Evolutionary conservation across 805 yeast species (phyloP).

Genomic region (Teunomyces lycoperdinae): DNA sequence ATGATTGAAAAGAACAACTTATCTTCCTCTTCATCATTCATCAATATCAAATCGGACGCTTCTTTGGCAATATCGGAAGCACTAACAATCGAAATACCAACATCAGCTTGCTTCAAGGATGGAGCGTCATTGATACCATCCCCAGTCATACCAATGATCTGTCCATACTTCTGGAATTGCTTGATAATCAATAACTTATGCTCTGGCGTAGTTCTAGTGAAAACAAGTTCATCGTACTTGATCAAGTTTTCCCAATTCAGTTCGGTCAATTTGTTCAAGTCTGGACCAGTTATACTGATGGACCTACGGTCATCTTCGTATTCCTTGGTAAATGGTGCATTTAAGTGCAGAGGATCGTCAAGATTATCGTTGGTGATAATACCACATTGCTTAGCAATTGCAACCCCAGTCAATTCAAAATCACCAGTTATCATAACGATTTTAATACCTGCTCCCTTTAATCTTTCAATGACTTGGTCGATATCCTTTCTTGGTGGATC

Average conservation of each 20-base stretch:
- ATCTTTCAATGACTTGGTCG: constrained; percentile 26
- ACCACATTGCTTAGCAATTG: constrained; percentile 47
- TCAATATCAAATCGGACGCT: constrained; percentile 31
- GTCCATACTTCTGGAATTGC: constrained; percentile 36
- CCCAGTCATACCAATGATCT: constrained; percentile 35
- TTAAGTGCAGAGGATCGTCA: constrained; percentile 17
- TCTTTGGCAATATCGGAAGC: constrained; percentile 38
- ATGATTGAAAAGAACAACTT: constrained; percentile 23
- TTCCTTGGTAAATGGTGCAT: background rate
- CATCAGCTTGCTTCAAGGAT: constrained; percentile 33
- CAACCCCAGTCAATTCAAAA: constrained; percentile 48
- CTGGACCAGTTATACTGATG: constrained; percentile 32
- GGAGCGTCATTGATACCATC: constrained; percentile 38
- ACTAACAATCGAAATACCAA: constrained; percentile 27
- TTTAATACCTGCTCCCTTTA: constrained; percentile 40
- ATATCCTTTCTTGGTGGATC: constrained; percentile 44
- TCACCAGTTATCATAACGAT: constrained; percentile 52
- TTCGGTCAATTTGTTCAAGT: constrained; percentile 29
- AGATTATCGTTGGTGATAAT: constrained; percentile 25
- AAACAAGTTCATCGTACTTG: constrained; percentile 36
- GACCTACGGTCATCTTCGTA: constrained; percentile 18
- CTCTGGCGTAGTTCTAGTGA: constrained; percentile 44
- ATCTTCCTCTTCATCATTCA: constrained; percentile 18
- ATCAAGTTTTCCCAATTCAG: constrained; percentile 42
- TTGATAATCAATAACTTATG: constrained; percentile 50